Evolutionary conservation across 352 stramenopile genomes (phyloP), one percentile per base, ranked within the genome.

Genomic region (Albugo candida): DNA sequence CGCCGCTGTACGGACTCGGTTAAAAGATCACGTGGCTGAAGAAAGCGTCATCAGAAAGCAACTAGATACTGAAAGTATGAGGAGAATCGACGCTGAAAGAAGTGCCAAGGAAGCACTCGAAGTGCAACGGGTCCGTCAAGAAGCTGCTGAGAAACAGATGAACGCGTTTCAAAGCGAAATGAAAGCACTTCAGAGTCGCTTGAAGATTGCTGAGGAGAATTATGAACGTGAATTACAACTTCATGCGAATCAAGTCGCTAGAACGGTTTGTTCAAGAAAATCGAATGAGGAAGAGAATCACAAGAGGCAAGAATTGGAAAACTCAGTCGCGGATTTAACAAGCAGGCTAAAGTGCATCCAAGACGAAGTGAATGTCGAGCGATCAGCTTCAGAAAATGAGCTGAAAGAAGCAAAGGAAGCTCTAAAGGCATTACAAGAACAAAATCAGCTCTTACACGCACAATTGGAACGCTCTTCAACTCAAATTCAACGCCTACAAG

Each of bases 161-260:
- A 52, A 51, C 11, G 58, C 54, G 31, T 49, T 82, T 10, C 61
- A 63, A 34, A 56, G 77, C 13, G 68, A 79, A 46, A 64, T 77
- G 43, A 45, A 46, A 1, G 52, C 51, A 13, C 55, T 81, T 47
- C 68, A 71, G 34, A 45, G 45, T 1, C 70, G 82, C 31, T 43
- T 83, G 5, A 52, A 58, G 0, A 60, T 45, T 0, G 70, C 75
- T 11, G 70, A 78, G 27, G 67, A 76, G 16, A 85, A 89, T 50
- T 93, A 93, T 46, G 74, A 88, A 48, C 72, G 78, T 11, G 80
- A 93, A 48, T 51, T 93, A 18, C 73, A 88, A 49, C 54, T 86
- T 36, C 80, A 89, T 38, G 69, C 78, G 0, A 56, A 61, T 2
- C 67, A 85, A 51, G 70, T 83, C 6, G 54, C 65, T 13, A 77